phyloP scores from a whole-genome alignment of 768 basidiomycete genomes.

The Pleurotus djamor region DNA sequence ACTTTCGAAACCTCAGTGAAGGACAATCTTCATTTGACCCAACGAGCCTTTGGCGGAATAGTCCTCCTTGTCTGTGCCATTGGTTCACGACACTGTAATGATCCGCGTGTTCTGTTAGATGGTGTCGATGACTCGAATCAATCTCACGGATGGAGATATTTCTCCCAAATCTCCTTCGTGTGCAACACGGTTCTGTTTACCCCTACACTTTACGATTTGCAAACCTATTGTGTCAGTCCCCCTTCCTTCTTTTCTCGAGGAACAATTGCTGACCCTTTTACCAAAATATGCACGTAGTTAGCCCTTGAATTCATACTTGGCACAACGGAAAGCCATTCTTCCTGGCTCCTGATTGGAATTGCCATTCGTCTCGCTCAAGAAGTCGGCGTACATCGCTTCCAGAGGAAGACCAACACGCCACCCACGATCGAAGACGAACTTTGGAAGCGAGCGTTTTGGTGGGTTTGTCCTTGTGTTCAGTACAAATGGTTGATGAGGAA shows the following conservation, averaged over 20 bases:
- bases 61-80: slow-evolving; percentile 42
- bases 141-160: slow-evolving; percentile 64
- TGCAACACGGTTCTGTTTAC: slow-evolving; percentile 56
- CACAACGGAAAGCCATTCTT: slow-evolving; percentile 47
- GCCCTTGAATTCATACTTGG: slow-evolving; percentile 44
- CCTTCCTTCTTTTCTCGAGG: background rate
- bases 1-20: slow-evolving; percentile 56
- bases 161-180: slow-evolving; percentile 60
- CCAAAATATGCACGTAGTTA: slow-evolving; percentile 34
- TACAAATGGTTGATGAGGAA: background rate
- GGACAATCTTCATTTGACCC: slow-evolving; percentile 46
- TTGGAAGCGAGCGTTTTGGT: slow-evolving; percentile 66
- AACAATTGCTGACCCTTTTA: background rate
- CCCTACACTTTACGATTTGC: slow-evolving; percentile 70
- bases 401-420: slow-evolving; percentile 18
- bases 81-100: slow-evolving; percentile 42
- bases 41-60: slow-evolving; percentile 42
- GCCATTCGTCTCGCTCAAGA: slow-evolving; percentile 74
- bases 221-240: slow-evolving; percentile 51
- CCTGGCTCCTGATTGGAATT: slow-evolving; percentile 64
- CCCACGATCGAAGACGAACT: slow-evolving; percentile 62
- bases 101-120: slow-evolving; percentile 55
- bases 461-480: slow-evolving; percentile 28
- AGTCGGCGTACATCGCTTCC: slow-evolving; percentile 63
- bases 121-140: slow-evolving; percentile 26